phyloP scores from a whole-genome alignment of 257 asterid species.

The Nyctanthes arbortristis region DNA sequence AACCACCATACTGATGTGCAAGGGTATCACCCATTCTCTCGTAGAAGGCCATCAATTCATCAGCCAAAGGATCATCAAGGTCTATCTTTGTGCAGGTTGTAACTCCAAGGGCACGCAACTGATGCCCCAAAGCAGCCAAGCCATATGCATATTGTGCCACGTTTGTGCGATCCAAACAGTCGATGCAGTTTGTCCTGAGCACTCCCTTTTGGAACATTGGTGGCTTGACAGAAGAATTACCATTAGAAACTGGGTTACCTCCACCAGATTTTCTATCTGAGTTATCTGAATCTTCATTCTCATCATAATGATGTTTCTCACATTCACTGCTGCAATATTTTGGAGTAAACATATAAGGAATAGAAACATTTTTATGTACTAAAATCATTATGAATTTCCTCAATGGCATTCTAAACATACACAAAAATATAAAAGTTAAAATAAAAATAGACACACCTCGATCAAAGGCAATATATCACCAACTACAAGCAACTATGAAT shows the following conservation, averaged over 20 bases:
- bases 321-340: constrained; percentile 37
- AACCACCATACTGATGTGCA: constrained; percentile 98
- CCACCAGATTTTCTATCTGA: constrained; percentile 45
- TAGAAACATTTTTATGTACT: constrained; percentile 49
- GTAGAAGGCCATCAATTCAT: constrained; percentile 81
- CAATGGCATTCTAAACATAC: constrained; percentile 11
- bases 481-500: constrained; percentile 8
- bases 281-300: constrained; percentile 48
- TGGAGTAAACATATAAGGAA: constrained; percentile 37
- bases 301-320: constrained; percentile 52
- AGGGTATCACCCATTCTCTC: constrained; percentile 99
- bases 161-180: constrained; percentile 97
- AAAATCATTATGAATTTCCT: constrained; percentile 17
- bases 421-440: not conserved
- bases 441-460: not conserved
- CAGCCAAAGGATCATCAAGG: constrained; percentile 96
- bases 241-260: constrained; percentile 35
- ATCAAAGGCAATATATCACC: not conserved
- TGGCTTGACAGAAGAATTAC: constrained; percentile 48
- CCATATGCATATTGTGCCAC: constrained; percentile 99
- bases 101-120: constrained; percentile 70
- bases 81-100: constrained; percentile 66
- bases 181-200: constrained; percentile 96
- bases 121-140: constrained; percentile 90
- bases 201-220: constrained; percentile 80